These are phyloP conservation scores for Styphnolobium japonicum DNA, from an alignment of 306 rosid species.

Conservation along the genomic window DNA sequence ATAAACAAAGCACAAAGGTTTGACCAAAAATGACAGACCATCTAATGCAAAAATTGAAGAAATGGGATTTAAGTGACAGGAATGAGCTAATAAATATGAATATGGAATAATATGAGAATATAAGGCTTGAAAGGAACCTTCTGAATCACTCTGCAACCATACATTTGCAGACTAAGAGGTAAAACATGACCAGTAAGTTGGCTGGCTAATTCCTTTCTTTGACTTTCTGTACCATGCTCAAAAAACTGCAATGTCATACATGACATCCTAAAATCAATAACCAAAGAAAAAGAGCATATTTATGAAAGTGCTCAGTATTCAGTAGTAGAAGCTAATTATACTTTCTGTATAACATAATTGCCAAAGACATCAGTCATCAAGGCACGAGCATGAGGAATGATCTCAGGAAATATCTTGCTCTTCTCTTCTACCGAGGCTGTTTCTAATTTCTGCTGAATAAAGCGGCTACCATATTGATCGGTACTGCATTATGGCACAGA, in stretches of 20 bases:
- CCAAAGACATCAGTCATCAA: constrained; percentile 98
- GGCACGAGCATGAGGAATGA: constrained; percentile 75
- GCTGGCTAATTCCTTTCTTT: constrained; percentile 76
- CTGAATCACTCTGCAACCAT: constrained; percentile 98
- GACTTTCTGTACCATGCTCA: constrained; percentile 88
- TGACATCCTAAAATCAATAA: constrained; percentile 20
- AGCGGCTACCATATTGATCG: constrained; percentile 99
- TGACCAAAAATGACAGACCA: not conserved
- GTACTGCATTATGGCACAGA: constrained; percentile 61
- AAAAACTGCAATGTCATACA: constrained; percentile 66
- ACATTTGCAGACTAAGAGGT: constrained; percentile 97
- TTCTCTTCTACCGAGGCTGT: constrained; percentile 78
- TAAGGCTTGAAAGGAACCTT: constrained; percentile 57
- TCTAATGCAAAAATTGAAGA: constrained; percentile 22
- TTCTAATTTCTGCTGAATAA: constrained; percentile 96
- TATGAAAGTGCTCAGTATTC: constrained; percentile 14
- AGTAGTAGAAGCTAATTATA: constrained; percentile 36
- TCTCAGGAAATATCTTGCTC: constrained; percentile 81
- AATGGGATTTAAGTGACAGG: not conserved
- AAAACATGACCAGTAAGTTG: constrained; percentile 85
- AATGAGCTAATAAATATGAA: not conserved
- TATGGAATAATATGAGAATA: constrained; percentile 16
- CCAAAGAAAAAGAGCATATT: constrained; percentile 3
- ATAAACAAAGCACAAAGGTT: constrained; percentile 12
- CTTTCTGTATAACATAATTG: constrained; percentile 96